A percentile compares a stretch with the other conserved stretches of the same genome.
Conservation (phyloP, 2,329 filamentous ascomycete species). For the Laburnicola sp. region DNA sequence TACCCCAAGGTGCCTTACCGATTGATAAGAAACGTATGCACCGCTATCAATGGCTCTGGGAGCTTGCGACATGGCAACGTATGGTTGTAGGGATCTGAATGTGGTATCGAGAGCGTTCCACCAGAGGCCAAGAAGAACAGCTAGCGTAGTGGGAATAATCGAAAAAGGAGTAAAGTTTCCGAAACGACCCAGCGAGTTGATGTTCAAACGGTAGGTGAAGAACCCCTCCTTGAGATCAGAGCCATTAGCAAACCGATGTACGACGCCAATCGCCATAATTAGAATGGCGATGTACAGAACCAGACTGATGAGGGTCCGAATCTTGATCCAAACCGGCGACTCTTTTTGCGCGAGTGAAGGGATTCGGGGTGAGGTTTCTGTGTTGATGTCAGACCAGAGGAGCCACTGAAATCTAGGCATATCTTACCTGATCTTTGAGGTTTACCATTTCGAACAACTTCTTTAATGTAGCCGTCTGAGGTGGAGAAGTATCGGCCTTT, state of each 20-base stretch:
- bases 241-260: constrained; percentile 10
- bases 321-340: constrained; percentile 10
- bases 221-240: constrained; percentile 11
- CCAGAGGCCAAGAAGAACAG: constrained; percentile 20
- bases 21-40: constrained; percentile 21
- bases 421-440: constrained; percentile 1
- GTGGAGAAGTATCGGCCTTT: constrained; percentile 1
- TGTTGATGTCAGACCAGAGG: background rate
- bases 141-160: constrained; percentile 21
- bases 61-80: constrained; percentile 20
- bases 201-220: constrained; percentile 17
- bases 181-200: constrained; percentile 6
- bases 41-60: constrained; percentile 11
- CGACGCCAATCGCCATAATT: constrained; percentile 9
- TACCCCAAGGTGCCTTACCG: background rate
- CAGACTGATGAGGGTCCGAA: constrained; percentile 3
- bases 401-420: background rate
- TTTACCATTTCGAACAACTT: background rate
- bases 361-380: background rate
- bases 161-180: constrained; percentile 21
- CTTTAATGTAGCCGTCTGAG: constrained; percentile 2
- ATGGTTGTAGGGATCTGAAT: constrained; percentile 25
- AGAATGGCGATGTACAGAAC: constrained; percentile 6
- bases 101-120: constrained; percentile 25
- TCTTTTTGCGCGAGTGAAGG: constrained; percentile 1